These are phyloP conservation scores for Zhuliangozyma blackwelliae DNA, from an alignment of 1,139 yeast genomes.

Conservation along the genomic window DNA sequence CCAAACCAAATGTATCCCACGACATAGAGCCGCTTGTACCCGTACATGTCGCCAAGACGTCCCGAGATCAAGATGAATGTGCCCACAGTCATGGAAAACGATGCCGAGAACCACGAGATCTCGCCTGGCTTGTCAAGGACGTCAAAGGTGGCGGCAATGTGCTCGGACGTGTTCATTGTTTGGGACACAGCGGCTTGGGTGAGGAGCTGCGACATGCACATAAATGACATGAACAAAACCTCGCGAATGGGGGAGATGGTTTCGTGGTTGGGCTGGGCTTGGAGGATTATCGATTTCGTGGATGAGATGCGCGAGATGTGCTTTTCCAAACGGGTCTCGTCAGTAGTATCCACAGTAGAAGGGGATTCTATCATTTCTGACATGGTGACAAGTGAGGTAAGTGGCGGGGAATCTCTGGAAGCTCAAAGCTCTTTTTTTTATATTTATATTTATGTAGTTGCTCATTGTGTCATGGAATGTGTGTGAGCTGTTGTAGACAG, in stretches of 20 bases:
- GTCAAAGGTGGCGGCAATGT: slow-evolving; percentile 35
- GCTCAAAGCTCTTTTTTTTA: too few relatives aligned
- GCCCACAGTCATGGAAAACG: slow-evolving; percentile 57
- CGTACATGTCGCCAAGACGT: slow-evolving; percentile 60
- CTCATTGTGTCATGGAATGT: too few relatives aligned
- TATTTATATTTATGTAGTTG: too few relatives aligned
- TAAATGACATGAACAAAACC: slow-evolving; percentile 18
- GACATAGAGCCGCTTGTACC: slow-evolving; percentile 47
- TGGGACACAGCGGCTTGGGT: slow-evolving; percentile 51
- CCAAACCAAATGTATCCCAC: slow-evolving; percentile 47
- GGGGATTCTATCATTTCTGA: too few relatives aligned
- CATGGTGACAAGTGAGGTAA: too few relatives aligned
- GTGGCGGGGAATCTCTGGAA: too few relatives aligned
- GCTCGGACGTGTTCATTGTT: slow-evolving; percentile 34
- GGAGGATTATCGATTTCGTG: not conserved
- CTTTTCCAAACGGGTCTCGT: too few relatives aligned
- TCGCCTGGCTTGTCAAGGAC: slow-evolving; percentile 36
- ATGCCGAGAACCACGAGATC: slow-evolving; percentile 57
- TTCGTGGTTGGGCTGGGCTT: slow-evolving; percentile 10
- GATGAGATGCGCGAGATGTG: not conserved
- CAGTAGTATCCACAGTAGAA: too few relatives aligned
- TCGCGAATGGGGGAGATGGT: slow-evolving; percentile 19
- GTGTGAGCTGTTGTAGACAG: too few relatives aligned
- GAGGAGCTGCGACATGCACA: slow-evolving; percentile 41
- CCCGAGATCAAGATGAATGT: slow-evolving; percentile 61